Percentiles rank a stretch among this genome's conserved stretches.
These are phyloP conservation scores for Nicotiana sylvestris DNA, from an alignment of 257 asterid genomes.

Conservation along the genomic window DNA sequence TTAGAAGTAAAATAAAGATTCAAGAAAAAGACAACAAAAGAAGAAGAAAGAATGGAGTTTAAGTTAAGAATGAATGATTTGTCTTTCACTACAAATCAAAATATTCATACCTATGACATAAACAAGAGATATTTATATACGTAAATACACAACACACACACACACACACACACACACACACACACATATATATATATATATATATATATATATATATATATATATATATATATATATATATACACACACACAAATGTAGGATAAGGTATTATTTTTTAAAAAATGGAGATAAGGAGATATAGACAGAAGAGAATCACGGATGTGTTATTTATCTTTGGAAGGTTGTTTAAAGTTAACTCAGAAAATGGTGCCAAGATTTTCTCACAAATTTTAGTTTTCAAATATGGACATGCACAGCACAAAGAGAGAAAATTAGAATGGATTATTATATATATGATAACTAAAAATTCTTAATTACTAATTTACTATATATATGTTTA, in stretches of 20 bases:
- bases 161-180: background rate
- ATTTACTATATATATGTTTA: background rate
- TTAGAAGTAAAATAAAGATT: background rate
- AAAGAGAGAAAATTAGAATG: background rate
- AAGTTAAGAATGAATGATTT: background rate
- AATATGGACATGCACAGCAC: background rate
- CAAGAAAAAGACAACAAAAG: background rate
- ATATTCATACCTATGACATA: background rate
- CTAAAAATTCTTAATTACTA: background rate
- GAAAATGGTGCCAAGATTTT: background rate
- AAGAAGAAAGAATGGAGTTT: background rate
- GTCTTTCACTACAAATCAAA: background rate
- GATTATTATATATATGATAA: too few species aligned
- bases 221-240: background rate
- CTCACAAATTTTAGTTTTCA: background rate
- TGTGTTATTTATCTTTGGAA: background rate
- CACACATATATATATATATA: background rate
- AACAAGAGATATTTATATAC: background rate
- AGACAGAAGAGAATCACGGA: slow-evolving; percentile 4
- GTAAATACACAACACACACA: too few species aligned
- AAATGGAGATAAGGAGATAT: background rate
- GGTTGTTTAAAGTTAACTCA: background rate
- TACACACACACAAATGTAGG: background rate
- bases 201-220: background rate
- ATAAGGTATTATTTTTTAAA: background rate